These are phyloP conservation scores for Corynascus novoguineensis DNA, from an alignment of 495 filamentous ascomycete genomes.

Conservation along the genomic window DNA sequence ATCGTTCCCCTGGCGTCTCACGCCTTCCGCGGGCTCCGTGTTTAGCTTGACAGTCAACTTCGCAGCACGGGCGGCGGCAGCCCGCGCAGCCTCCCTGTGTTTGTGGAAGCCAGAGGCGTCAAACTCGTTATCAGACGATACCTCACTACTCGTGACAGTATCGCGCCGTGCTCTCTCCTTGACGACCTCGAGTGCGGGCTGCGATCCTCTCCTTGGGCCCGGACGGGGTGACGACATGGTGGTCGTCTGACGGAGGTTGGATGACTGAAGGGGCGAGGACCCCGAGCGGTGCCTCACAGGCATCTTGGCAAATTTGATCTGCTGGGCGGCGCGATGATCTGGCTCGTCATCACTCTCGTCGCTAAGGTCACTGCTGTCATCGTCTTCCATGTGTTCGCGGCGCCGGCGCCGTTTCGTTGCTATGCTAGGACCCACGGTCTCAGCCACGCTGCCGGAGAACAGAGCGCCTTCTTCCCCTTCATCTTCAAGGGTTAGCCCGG, in stretches of 20 bases:
- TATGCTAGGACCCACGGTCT: slow-evolving; percentile 63
- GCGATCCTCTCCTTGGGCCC: slow-evolving; percentile 58
- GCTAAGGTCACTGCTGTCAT: slow-evolving; percentile 93
- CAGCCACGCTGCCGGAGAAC: slow-evolving; percentile 66
- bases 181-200: slow-evolving; percentile 66
- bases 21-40: slow-evolving; percentile 35
- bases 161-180: slow-evolving; percentile 74
- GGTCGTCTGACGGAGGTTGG: slow-evolving; percentile 43
- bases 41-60: slow-evolving; percentile 43
- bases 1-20: slow-evolving; percentile 48
- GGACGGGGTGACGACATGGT: slow-evolving; percentile 31
- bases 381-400: slow-evolving; percentile 81
- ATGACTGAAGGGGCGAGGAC: slow-evolving; percentile 74
- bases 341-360: slow-evolving; percentile 92
- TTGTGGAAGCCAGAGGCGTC: slow-evolving; percentile 61
- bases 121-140: slow-evolving; percentile 85
- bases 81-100: slow-evolving; percentile 46
- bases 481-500: slow-evolving; percentile 56
- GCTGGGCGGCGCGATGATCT: slow-evolving; percentile 61
- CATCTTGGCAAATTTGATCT: slow-evolving; percentile 94
- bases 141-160: slow-evolving; percentile 85
- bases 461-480: slow-evolving; percentile 79
- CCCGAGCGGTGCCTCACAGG: slow-evolving; percentile 80
- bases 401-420: slow-evolving; percentile 52
- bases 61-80: slow-evolving; percentile 28